Evolutionary conservation across 2,329 filamentous ascomycete species (phyloP), one percentile per base, ranked within the genome.

Genomic region (Cordyceps fumosorosea): DNA sequence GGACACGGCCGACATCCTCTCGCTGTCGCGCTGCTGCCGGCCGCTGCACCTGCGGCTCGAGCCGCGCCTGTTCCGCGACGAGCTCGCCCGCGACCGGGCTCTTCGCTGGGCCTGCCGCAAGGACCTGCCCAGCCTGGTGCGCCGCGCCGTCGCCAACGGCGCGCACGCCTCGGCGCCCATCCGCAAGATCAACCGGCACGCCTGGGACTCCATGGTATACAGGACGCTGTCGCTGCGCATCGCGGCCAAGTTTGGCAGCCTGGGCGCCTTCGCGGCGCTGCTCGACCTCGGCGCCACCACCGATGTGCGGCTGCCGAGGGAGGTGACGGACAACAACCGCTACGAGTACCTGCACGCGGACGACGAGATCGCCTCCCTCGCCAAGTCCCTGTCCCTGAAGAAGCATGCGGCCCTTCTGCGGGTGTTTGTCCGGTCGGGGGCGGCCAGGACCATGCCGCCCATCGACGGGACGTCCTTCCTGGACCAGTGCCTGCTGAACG

Each of bases 61-160:
- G 7, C 56, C 56, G 34, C 40, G 16, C 32, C 56, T 58, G 16
- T 58, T 58, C 12, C 56, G 56, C 6, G 45, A 53, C 16, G 47
- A 51, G 47, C 20, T 40, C 37, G 52, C 34, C 47, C 52, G 56
- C 22, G 56, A 59, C 16, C 50, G 47, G 26, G 56, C 56, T 18
- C 14, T 59, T 16, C 56, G 47, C 22, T 52, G 56, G 56, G 56
- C 56, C n/a, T 59, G 56, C 48, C 52, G 47, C 56, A 51, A 59
- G 5, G 47, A 59, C 34, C 16, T 42, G 34, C 56, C 56, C 12
- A 52, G 16, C 5, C 5, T 52, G 37, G 47, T 52, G 10, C 47
- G 10, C 2, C 45, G 48, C 8, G 56, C 56, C 4, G 48, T 52
- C 11, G 24, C 22, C 37, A 32, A 18, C 18, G 34, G 34, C 18